Percentiles rank a stretch among this genome's conserved stretches.
Evolutionary conservation across 2,329 filamentous ascomycete species (phyloP).

Genomic region (Zalaria obscura): DNA sequence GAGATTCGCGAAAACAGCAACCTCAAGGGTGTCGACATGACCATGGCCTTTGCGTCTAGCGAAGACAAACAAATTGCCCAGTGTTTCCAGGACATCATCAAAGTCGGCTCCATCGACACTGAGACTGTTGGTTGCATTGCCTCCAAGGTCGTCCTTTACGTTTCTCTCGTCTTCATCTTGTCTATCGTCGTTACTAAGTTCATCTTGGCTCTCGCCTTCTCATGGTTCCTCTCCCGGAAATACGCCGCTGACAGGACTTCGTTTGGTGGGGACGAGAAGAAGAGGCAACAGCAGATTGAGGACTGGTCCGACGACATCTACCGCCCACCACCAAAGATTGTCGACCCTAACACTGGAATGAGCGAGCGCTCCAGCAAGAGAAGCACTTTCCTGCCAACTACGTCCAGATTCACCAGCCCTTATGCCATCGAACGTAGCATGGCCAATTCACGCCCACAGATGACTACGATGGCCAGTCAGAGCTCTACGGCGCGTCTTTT

Average conservation of each 20-base stretch:
- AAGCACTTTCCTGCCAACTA: slow-evolving; percentile 79
- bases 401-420: slow-evolving; percentile 84
- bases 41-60: slow-evolving; percentile 67
- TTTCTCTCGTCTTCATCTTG: slow-evolving; percentile 82
- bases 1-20: slow-evolving; percentile 57
- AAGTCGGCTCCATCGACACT: slow-evolving; percentile 89
- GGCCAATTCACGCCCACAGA: slow-evolving; percentile 38
- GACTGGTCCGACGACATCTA: slow-evolving; percentile 98
- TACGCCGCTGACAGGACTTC: slow-evolving; percentile 80
- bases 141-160: slow-evolving; percentile 90
- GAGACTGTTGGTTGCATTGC: slow-evolving; percentile 96
- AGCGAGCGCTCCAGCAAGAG: slow-evolving; percentile 68
- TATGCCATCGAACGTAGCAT: slow-evolving; percentile 57
- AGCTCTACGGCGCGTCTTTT: slow-evolving; percentile 59
- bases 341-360: slow-evolving; percentile 49
- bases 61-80: slow-evolving; percentile 69
- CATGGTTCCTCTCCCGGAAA: slow-evolving; percentile 85
- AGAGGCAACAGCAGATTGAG: slow-evolving; percentile 85
- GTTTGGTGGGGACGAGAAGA: slow-evolving; percentile 64
- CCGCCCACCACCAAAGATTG: slow-evolving; percentile 68
- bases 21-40: slow-evolving; percentile 75
- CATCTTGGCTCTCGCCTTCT: slow-evolving; percentile 75
- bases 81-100: slow-evolving; percentile 87
- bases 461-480: slow-evolving; percentile 94
- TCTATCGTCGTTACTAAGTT: slow-evolving; percentile 81